Base-by-base conservation (phyloP, 2,329 filamentous ascomycete species). In the Fusarium verrucosum region DNA sequence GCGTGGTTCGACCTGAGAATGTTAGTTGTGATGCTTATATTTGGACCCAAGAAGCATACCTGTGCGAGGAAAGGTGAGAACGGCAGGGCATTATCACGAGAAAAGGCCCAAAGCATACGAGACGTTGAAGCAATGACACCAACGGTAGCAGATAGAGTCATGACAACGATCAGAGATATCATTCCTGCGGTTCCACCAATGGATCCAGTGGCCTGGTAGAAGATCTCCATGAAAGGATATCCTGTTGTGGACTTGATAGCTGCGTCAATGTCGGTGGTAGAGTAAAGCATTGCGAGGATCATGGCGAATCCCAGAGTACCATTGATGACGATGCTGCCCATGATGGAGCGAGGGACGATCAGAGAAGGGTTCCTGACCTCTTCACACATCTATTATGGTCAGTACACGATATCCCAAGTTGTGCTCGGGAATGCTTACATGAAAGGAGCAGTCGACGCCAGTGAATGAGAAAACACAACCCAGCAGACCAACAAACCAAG, bases 211-310 rank as follows among this genome's bases (percentile, higher is more conserved):
- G 68, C 68, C 16, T 70, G 68, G 4, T 64, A 68, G 4, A 73
- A 70, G 3, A 65, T 67, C 33, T 70, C 59, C 41, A 72, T 70
- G 7, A 62, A 68, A 0, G 70, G 70, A 1, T 70, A 69, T 3
- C 68, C 68, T 4, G 68, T 70, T 2, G 62, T 55, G 2, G 65
- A 50, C 10, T 60, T 52, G 1, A 70, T 70, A 8, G 68, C 68
- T 4, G 38, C 51, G 4, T 71, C 66, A 4, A 71, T 63, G 10
- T 70, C 57, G 10, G 68, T 71, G 0, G 66, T 63, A 11, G 66
- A 53, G 23, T 68, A 70, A 1, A 70, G 68, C 68, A 70, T 68
- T 7, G 68, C 68, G 4, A 70, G 71, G 5, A 71, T 45, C 63
- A 70, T 71, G 0, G 60, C 68, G 3, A 70, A 50, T 22, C 68